Evolutionary conservation across 371 early-diverging fungal genomes (phyloP).

Genomic region (Mortierella sp.): DNA sequence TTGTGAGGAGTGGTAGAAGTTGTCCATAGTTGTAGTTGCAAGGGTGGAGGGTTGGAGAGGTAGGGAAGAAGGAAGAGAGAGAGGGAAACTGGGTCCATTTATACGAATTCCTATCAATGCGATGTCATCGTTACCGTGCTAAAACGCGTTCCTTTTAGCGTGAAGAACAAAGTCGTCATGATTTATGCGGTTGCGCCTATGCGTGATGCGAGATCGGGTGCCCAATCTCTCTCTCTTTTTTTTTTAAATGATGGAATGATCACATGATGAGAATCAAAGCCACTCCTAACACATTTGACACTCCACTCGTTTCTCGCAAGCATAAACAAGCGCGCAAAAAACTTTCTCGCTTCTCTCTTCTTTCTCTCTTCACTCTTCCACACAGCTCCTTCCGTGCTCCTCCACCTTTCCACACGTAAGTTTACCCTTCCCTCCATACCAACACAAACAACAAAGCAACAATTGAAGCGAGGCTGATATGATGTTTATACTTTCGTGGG

Average conservation of each 20-base stretch:
- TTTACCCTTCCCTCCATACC: not conserved
- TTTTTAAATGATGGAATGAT: not conserved
- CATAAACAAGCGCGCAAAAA: slow-evolving; percentile 8
- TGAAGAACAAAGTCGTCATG: not conserved
- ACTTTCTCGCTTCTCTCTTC: slow-evolving; percentile 5
- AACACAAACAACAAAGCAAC: not conserved
- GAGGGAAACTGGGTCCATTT: not conserved
- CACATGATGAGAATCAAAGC: not conserved
- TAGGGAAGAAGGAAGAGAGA: not conserved
- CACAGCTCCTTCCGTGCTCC: not conserved
- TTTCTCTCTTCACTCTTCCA: slow-evolving; percentile 5
- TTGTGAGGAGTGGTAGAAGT: slow-evolving; percentile 23
- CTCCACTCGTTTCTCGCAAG: not conserved
- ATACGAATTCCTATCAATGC: not conserved
- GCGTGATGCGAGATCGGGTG: not conserved
- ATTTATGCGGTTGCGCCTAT: not conserved
- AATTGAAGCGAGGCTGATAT: slow-evolving; percentile 30
- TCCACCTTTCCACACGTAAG: slow-evolving; percentile 8
- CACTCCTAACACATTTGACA: not conserved
- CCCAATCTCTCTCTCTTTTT: not conserved
- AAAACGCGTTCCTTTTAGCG: not conserved
- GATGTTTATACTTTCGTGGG: slow-evolving; percentile 59
- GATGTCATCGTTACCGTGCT: slow-evolving; percentile 3
- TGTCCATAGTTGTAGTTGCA: slow-evolving; percentile 22
- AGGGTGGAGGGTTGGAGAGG: not conserved